These are phyloP conservation scores for Boletus hoseneyae DNA, from an alignment of 1,284 basidiomycete genomes.

Conservation along the genomic window DNA sequence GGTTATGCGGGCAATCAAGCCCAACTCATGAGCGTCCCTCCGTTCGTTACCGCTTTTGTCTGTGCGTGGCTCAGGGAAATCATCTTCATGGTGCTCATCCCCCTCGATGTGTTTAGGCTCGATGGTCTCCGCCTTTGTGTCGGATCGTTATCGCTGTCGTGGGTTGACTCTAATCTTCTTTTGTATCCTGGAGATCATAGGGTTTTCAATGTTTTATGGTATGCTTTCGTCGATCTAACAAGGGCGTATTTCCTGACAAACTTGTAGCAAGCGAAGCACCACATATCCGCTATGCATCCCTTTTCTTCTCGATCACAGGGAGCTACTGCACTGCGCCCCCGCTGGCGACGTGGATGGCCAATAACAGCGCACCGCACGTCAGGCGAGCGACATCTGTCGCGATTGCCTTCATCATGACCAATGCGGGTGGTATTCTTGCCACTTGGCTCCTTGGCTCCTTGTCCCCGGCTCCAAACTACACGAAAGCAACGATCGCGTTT, in stretches of 20 bases:
- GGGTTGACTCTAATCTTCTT: conserved; percentile 38
- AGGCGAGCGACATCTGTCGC: conserved; percentile 54
- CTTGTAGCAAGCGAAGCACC: conserved; percentile 22
- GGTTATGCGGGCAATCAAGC: conserved; percentile 43
- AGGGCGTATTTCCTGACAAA: neutral
- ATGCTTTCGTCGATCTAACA: conserved; percentile 4
- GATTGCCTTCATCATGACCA: conserved; percentile 51
- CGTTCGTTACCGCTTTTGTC: conserved; percentile 45
- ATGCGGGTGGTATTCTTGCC: conserved; percentile 55
- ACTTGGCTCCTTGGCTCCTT: conserved; percentile 50
- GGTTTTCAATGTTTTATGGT: conserved; percentile 50
- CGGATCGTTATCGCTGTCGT: conserved; percentile 44
- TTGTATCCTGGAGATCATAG: conserved; percentile 38
- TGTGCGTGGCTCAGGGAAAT: conserved; percentile 24
- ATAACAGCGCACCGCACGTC: conserved; percentile 55
- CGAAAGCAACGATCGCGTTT: conserved; percentile 38
- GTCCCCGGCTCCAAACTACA: conserved; percentile 42
- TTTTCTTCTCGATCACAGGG: conserved; percentile 50
- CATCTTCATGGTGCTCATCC: neutral
- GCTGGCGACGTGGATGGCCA: conserved; percentile 50
- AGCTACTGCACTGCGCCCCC: conserved; percentile 44
- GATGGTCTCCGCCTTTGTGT: conserved; percentile 39
- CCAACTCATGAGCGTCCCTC: conserved; percentile 50
- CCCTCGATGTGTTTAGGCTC: conserved; percentile 29
- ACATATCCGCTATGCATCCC: conserved; percentile 44